These are phyloP conservation scores for Phytophthora pluvialis DNA, from an alignment of 352 stramenopile species.

Conservation along the genomic window DNA sequence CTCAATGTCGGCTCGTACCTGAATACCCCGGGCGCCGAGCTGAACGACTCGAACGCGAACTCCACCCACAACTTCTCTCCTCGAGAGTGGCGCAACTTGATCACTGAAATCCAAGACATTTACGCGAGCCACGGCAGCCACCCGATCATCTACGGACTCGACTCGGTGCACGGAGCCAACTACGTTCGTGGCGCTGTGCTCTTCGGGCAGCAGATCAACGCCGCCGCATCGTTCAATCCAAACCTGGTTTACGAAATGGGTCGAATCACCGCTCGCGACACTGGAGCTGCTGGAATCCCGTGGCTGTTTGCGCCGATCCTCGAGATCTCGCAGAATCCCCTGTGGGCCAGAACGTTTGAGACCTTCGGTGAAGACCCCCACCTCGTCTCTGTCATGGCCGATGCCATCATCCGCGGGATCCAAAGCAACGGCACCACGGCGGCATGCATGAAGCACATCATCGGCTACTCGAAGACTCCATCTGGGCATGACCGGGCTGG, in stretches of 20 bases:
- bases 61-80: constrained; percentile 59
- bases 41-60: constrained; percentile 34
- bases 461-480: constrained; percentile 87
- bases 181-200: constrained; percentile 87
- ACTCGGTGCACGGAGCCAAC: constrained; percentile 91
- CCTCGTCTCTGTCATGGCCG: constrained; percentile 82
- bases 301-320: constrained; percentile 93
- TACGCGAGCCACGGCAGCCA: constrained; percentile 60
- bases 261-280: constrained; percentile 83
- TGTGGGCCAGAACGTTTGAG: constrained; percentile 92
- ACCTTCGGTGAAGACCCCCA: constrained; percentile 94
- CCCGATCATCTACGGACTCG: constrained; percentile 88
- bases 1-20: constrained; percentile 91
- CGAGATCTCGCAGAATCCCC: constrained; percentile 86
- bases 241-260: constrained; percentile 70
- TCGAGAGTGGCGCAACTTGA: constrained; percentile 71
- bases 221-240: constrained; percentile 89
- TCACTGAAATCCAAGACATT: constrained; percentile 83
- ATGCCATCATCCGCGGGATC: constrained; percentile 80
- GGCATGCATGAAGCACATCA: constrained; percentile 92
- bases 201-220: constrained; percentile 91
- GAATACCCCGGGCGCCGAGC: constrained; percentile 63
- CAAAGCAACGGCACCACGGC: constrained; percentile 71
- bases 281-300: constrained; percentile 82
- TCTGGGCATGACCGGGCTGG: constrained; percentile 83